A percentile compares a stretch with the other conserved stretches of the same genome.
Conservation (phyloP, 2,329 filamentous ascomycete species). For the Trichoderma guizhouense region DNA sequence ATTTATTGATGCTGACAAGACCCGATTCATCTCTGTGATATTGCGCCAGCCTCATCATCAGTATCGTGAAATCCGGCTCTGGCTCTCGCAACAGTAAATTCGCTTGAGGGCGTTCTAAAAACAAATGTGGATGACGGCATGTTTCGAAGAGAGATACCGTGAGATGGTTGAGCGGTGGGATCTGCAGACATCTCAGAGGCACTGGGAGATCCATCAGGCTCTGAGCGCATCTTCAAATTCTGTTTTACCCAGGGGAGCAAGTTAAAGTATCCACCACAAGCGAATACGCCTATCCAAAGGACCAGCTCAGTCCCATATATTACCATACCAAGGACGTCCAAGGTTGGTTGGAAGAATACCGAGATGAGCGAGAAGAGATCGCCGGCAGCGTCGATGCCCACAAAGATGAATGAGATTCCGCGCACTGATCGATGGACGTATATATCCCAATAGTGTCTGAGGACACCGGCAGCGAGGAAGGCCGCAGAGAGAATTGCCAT, state of each 20-base stretch:
- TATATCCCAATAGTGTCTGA: constrained; percentile 69
- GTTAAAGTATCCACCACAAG: constrained; percentile 63
- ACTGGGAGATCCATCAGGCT: background rate
- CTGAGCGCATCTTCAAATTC: constrained; percentile 22
- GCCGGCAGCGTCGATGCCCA: constrained; percentile 65
- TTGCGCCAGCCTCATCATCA: background rate
- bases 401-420: constrained; percentile 70
- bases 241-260: constrained; percentile 54
- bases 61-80: constrained; percentile 3
- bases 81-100: background rate
- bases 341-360: constrained; percentile 56
- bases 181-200: background rate
- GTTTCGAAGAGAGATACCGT: constrained; percentile 16
- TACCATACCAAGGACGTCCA: constrained; percentile 61
- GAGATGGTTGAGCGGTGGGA: background rate
- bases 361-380: constrained; percentile 66
- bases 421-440: constrained; percentile 62
- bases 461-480: constrained; percentile 62
- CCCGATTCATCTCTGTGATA: background rate
- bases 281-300: constrained; percentile 66
- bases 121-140: constrained; percentile 18
- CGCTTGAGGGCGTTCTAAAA: constrained; percentile 17
- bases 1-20: background rate
- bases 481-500: constrained; percentile 65
- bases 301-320: constrained; percentile 65